These are phyloP conservation scores for Trichoderma koningii DNA, from an alignment of 2,329 filamentous ascomycete genomes.

Conservation along the genomic window DNA sequence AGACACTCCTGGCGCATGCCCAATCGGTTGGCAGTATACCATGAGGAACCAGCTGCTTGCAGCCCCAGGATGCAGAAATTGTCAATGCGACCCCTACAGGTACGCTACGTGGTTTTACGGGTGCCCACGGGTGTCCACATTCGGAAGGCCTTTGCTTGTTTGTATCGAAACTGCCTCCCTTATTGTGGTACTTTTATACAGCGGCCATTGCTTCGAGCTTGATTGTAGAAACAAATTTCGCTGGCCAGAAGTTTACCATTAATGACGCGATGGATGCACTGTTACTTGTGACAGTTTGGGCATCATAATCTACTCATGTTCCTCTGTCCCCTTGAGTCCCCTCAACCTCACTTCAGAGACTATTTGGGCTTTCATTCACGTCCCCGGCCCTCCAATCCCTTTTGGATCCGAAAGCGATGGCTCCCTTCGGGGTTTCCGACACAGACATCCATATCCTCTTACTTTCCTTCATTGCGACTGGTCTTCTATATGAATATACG, in stretches of 20 bases:
- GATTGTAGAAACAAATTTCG: too few relatives aligned
- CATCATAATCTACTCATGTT: neutral
- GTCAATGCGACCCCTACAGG: too few relatives aligned
- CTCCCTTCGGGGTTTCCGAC: neutral
- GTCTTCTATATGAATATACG: neutral
- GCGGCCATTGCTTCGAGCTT: neutral
- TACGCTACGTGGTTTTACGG: too few relatives aligned
- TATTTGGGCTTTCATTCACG: neutral
- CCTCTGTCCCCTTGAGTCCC: neutral
- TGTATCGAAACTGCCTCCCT: neutral
- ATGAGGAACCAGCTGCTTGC: too few relatives aligned
- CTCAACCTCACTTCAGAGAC: too few relatives aligned
- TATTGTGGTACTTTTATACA: neutral
- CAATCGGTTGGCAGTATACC: too few relatives aligned
- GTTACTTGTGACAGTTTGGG: neutral
- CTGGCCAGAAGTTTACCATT: too few relatives aligned
- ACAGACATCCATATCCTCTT: neutral
- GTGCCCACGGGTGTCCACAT: too few relatives aligned
- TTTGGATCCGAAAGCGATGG: neutral
- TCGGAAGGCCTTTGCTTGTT: too few relatives aligned
- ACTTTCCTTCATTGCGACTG: slow-evolving; percentile 3
- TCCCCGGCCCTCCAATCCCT: neutral
- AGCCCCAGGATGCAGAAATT: too few relatives aligned
- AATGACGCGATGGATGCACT: neutral
- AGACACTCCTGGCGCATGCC: too few relatives aligned